These are phyloP conservation scores for Punctularia strigosozonata DNA, from an alignment of 768 basidiomycete species.

Conservation along the genomic window DNA sequence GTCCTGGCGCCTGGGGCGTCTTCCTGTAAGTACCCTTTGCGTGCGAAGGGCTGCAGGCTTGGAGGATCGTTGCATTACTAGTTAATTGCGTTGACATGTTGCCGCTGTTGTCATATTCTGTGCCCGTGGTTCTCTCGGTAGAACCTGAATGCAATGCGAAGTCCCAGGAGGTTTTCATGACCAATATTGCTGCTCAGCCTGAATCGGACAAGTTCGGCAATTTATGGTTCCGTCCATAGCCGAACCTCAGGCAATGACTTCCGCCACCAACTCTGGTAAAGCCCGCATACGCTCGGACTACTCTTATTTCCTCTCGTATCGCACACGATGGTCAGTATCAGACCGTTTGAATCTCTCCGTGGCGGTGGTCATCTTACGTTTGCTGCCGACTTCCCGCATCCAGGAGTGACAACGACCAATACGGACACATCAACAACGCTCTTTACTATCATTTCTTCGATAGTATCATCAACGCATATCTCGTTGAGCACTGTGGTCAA, in stretches of 20 bases:
- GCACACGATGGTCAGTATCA: constrained; percentile 64
- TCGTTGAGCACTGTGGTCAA: constrained; percentile 51
- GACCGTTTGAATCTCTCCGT: too few relatives aligned
- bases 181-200: too few relatives aligned
- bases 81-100: too few relatives aligned
- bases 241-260: too few relatives aligned
- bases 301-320: constrained; percentile 45
- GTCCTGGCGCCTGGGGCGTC: constrained; percentile 12
- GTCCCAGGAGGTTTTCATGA: too few relatives aligned
- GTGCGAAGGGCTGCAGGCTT: constrained; percentile 16
- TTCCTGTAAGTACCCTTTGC: constrained; percentile 14
- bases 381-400: constrained; percentile 2
- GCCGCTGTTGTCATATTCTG: too few relatives aligned
- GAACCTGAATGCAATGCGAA: too few relatives aligned
- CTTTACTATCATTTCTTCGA: constrained; percentile 78
- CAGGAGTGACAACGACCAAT: constrained; percentile 86
- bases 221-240: too few relatives aligned
- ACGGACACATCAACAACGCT: constrained; percentile 71
- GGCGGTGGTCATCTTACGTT: neutral
- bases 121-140: too few relatives aligned
- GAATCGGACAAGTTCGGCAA: too few relatives aligned
- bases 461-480: constrained; percentile 71
- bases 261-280: too few relatives aligned
- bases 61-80: too few relatives aligned
- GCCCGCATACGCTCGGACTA: constrained; percentile 38